These are phyloP conservation scores for Chaetomium sp. DNA, from an alignment of 2,329 filamentous ascomycete species.

Conservation along the genomic window DNA sequence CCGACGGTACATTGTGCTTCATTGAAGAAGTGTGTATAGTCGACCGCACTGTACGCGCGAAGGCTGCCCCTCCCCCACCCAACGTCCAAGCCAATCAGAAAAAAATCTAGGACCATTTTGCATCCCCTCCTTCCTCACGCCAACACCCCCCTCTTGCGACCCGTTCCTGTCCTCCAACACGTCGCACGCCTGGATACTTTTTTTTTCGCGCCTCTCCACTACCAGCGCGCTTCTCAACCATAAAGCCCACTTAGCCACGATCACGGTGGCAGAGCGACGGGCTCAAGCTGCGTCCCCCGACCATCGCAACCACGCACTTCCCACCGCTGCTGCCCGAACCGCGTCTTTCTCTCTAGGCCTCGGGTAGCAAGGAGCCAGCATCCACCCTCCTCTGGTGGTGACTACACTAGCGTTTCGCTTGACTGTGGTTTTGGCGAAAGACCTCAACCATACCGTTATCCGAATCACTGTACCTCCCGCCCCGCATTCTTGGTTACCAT, in stretches of 20 bases:
- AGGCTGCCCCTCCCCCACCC: slow-evolving; percentile 20
- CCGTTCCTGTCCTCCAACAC: slow-evolving; percentile 15
- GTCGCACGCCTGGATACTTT: slow-evolving; percentile 9
- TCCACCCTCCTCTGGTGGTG: slow-evolving; percentile 1
- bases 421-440: background rate
- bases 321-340: slow-evolving; percentile 12
- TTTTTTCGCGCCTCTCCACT: slow-evolving; percentile 9
- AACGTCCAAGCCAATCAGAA: slow-evolving; percentile 20
- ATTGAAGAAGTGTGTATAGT: background rate
- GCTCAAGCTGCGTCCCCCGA: background rate
- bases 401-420: background rate
- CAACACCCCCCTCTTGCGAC: slow-evolving; percentile 12
- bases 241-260: background rate
- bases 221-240: slow-evolving; percentile 15
- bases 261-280: background rate
- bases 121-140: slow-evolving; percentile 15
- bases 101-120: slow-evolving; percentile 20
- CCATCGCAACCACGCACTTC: background rate
- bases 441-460: background rate
- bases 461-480: background rate
- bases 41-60: slow-evolving; percentile 3
- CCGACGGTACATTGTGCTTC: background rate
- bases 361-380: slow-evolving; percentile 14
- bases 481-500: slow-evolving; percentile 39
- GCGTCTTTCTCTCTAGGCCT: slow-evolving; percentile 3